Base-by-base conservation (phyloP, 345 rosid genomes). In the Aquilaria malaccensis region DNA sequence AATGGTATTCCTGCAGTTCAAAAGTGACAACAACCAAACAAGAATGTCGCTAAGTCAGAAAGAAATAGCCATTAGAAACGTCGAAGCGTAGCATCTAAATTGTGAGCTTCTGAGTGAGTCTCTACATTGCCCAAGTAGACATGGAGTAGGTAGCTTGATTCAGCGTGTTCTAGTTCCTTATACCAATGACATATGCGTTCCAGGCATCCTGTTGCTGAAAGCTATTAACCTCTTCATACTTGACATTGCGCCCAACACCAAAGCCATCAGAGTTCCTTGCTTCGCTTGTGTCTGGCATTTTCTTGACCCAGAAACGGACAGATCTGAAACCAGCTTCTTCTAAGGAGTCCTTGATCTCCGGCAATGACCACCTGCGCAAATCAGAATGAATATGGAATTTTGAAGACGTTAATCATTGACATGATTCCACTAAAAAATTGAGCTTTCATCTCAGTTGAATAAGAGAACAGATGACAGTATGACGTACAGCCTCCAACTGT, bases 401-500 rank as follows among this genome's bases (percentile, higher is more conserved):
- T 50, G 12, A 33, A 51, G 5, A 37, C 5, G 43, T 37, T 37
- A 3, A 37, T 37, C 3, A 29, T 43, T 31, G 49, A 47, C 0
- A 29, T 53, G 29, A 52, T 11, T 52, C 22, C 55, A 52, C 29
- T 7, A 13, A 30, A 52, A 52, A 12, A 11, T 13, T 13, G 22
- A 10, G 7, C 30, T 45, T 12, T 22, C n/a, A 31, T 9, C n/a
- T 37, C 7, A 37, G 43, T 37, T 37, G 0, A 29, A 66, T 12
- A 50, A 13, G 22, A 50, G 4, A 30, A 29, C n/a, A 29, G 54
- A 49, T 64, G 33, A 58, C 29, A 9, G 67, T 10, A 66, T 13
- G 31, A 70, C 96, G 79, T 77, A 86, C 95, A 83, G 89, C 71
- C 95, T 86, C 98, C 98, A 92, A 66, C 83, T 83, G 70, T 92